Percentiles rank a stretch among this genome's conserved stretches.
Conservation (phyloP, 768 basidiomycete genomes). For the Trametes cingulata region DNA sequence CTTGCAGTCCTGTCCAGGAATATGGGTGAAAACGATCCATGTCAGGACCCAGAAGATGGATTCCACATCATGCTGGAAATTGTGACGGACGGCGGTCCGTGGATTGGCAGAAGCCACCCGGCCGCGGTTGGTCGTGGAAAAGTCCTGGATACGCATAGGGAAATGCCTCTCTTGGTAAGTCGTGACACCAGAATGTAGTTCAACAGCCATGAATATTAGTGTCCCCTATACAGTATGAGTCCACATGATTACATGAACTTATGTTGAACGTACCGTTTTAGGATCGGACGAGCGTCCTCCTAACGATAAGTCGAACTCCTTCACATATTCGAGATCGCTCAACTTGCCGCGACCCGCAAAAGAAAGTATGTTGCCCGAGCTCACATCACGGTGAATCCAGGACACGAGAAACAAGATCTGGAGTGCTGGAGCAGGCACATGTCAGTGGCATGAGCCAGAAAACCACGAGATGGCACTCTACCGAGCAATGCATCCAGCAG, state of each 20-base stretch:
- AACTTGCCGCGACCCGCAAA: neutral
- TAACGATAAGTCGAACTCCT: neutral
- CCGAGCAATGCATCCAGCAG: neutral
- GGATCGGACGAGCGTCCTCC: neutral
- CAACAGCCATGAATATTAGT: neutral
- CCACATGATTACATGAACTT: too few species aligned
- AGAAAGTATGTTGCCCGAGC: slow-evolving; percentile 1
- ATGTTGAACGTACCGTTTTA: neutral
- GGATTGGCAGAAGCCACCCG: neutral
- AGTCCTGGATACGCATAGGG: neutral
- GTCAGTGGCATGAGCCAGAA: neutral
- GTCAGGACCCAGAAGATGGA: slow-evolving; percentile 7
- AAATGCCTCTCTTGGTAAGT: neutral
- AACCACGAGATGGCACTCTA: neutral
- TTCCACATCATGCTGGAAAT: slow-evolving; percentile 4
- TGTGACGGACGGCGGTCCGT: neutral
- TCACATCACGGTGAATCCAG: slow-evolving; percentile 3
- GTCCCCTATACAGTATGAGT: neutral
- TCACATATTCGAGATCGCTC: slow-evolving; percentile 4
- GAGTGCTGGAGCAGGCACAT: neutral
- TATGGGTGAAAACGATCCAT: slow-evolving; percentile 3
- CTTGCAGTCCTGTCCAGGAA: neutral
- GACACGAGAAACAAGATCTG: slow-evolving; percentile 1
- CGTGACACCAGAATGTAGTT: neutral
- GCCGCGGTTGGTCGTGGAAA: too few species aligned